phyloP scores from a whole-genome alignment of 2,329 filamentous ascomycete genomes.

The Chaetomium sp. region DNA sequence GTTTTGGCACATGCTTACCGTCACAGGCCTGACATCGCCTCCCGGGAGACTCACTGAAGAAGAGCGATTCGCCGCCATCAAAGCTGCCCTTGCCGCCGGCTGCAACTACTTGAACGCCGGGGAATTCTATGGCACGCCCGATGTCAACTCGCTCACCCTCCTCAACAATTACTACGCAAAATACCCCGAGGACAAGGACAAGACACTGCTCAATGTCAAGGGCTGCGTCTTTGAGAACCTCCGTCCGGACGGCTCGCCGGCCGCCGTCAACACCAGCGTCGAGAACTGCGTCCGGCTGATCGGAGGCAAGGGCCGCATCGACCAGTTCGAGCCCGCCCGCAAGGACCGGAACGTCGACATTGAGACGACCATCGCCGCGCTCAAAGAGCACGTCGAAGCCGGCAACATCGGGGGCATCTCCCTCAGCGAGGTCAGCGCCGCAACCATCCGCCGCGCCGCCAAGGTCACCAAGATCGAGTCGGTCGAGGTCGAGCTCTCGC shows the following conservation, averaged over 20 bases:
- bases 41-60: constrained; percentile 38
- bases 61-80: constrained; percentile 47
- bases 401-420: constrained; percentile 50
- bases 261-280: constrained; percentile 52
- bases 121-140: constrained; percentile 55
- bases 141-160: constrained; percentile 55
- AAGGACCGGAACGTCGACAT: constrained; percentile 48
- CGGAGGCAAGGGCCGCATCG: constrained; percentile 42
- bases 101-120: constrained; percentile 37
- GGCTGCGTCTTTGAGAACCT: constrained; percentile 47
- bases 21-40: constrained; percentile 30
- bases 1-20: background rate
- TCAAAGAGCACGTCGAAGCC: constrained; percentile 44
- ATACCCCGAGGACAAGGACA: constrained; percentile 57
- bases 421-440: constrained; percentile 47
- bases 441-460: constrained; percentile 45
- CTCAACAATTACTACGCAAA: constrained; percentile 57
- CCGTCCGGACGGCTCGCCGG: constrained; percentile 47
- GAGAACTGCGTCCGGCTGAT: constrained; percentile 48
- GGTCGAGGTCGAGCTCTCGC: constrained; percentile 51
- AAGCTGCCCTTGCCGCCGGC: constrained; percentile 44
- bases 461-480: constrained; percentile 45
- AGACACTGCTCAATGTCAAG: constrained; percentile 59
- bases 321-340: constrained; percentile 58
- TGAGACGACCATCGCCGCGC: constrained; percentile 42